Conservation (phyloP, 768 basidiomycete species). For the Dacryopinax primogenitus region DNA sequence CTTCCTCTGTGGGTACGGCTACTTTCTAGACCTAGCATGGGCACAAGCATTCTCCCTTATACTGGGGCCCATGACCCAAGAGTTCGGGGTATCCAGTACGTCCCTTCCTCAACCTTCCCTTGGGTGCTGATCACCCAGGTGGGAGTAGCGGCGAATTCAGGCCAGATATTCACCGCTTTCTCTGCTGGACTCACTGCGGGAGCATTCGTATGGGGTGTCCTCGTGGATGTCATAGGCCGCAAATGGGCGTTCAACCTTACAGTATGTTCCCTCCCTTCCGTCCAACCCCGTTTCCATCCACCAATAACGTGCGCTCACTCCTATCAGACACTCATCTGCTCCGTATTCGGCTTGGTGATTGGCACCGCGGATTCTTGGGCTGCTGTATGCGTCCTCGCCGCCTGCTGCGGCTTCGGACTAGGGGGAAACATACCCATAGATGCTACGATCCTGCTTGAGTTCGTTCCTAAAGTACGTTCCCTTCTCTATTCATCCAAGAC, state of each 20-base stretch:
- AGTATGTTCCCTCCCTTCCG: neutral
- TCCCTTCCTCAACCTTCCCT: neutral
- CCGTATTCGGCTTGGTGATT: neutral
- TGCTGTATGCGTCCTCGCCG: neutral
- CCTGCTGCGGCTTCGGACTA: too few relatives aligned
- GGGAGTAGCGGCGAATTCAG: neutral
- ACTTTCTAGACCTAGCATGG: neutral
- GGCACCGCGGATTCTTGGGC: neutral
- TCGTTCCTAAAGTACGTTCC: too few relatives aligned
- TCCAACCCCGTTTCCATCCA: neutral
- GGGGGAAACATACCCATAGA: too few relatives aligned
- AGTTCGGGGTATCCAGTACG: neutral
- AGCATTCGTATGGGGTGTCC: neutral
- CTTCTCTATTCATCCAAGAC: too few relatives aligned
- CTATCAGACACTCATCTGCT: neutral
- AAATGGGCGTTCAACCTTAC: constrained; percentile 1
- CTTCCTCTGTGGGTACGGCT: neutral
- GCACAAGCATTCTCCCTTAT: neutral
- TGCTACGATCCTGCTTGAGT: too few relatives aligned
- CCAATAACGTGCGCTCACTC: neutral
- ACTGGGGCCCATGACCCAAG: neutral
- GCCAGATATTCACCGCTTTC: neutral
- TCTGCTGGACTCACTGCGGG: neutral
- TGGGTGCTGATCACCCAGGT: neutral
- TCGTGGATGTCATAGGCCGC: neutral